Conservation (phyloP, 2,329 filamentous ascomycete genomes). For the Zelopaecilomyces penicillatus region DNA sequence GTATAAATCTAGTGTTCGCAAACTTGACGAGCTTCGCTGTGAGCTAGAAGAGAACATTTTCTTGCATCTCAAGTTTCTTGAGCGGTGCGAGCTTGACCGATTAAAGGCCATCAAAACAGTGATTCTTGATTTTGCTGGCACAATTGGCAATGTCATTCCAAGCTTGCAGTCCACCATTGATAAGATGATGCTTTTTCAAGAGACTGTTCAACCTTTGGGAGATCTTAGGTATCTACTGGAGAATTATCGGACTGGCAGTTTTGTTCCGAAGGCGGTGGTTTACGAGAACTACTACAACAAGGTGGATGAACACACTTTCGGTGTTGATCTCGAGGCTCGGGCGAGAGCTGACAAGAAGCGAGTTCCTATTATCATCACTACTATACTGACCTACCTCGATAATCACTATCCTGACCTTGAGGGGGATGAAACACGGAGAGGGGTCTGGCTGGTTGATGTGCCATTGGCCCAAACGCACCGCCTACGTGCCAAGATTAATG, state of each 20-base stretch:
- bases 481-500: conserved; percentile 74
- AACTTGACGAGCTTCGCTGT: conserved; percentile 83
- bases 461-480: conserved; percentile 78
- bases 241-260: conserved; percentile 92
- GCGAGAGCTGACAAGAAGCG: conserved; percentile 92
- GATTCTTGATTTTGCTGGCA: conserved; percentile 92
- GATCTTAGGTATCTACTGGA: conserved; percentile 91
- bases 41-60: conserved; percentile 94
- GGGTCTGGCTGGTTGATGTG: conserved; percentile 91
- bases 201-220: conserved; percentile 88
- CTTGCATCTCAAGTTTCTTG: conserved; percentile 87
- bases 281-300: conserved; percentile 99
- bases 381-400: conserved; percentile 88
- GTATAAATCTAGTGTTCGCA: conserved; percentile 80
- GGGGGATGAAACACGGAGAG: conserved; percentile 84
- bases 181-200: conserved; percentile 98
- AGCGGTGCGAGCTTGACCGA: conserved; percentile 91
- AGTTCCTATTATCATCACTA: conserved; percentile 85
- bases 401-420: conserved; percentile 96
- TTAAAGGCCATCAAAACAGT: conserved; percentile 98
- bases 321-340: conserved; percentile 92
- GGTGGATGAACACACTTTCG: conserved; percentile 95
- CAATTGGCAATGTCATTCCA: conserved; percentile 95
- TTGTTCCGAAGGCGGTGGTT: conserved; percentile 78
- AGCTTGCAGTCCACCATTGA: conserved; percentile 92